A percentile compares a stretch with the other conserved stretches of the same genome.
These are phyloP conservation scores for Coriaria nepalensis DNA, from an alignment of 306 rosid genomes.

Conservation along the genomic window DNA sequence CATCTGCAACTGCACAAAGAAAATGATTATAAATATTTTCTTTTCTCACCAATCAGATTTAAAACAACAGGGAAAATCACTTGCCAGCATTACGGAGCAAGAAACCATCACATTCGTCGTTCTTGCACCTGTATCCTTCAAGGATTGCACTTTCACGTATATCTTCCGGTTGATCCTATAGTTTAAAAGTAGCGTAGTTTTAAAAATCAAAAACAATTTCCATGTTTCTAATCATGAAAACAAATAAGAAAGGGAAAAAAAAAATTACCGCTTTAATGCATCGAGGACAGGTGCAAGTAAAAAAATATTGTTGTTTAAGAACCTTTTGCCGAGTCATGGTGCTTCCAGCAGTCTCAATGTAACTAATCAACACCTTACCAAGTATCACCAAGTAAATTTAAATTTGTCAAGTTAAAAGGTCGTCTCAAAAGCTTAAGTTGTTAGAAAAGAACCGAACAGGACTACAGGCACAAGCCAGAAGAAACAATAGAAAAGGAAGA, in stretches of 20 bases:
- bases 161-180: slow-evolving; percentile 66
- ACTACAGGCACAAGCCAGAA: no score
- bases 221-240: slow-evolving; percentile 8
- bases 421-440: not conserved
- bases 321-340: slow-evolving; percentile 73
- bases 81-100: slow-evolving; percentile 61
- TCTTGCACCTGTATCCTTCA: slow-evolving; percentile 79
- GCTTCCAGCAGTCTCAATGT: slow-evolving; percentile 82
- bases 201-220: slow-evolving; percentile 12
- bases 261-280: slow-evolving; percentile 58
- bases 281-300: slow-evolving; percentile 63
- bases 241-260: slow-evolving; percentile 6
- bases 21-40: not conserved
- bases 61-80: slow-evolving; percentile 21
- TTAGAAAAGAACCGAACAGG: slow-evolving; percentile 24
- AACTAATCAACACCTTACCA: slow-evolving; percentile 68
- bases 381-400: slow-evolving; percentile 13
- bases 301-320: slow-evolving; percentile 64
- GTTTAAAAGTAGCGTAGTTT: slow-evolving; percentile 25
- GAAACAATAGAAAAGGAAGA: no score
- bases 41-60: no score
- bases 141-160: slow-evolving; percentile 60
- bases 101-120: slow-evolving; percentile 60
- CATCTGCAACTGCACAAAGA: slow-evolving; percentile 34
- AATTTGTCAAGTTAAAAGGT: not conserved